Conservation (phyloP, 306 rosid genomes). For the Morella rubra region DNA sequence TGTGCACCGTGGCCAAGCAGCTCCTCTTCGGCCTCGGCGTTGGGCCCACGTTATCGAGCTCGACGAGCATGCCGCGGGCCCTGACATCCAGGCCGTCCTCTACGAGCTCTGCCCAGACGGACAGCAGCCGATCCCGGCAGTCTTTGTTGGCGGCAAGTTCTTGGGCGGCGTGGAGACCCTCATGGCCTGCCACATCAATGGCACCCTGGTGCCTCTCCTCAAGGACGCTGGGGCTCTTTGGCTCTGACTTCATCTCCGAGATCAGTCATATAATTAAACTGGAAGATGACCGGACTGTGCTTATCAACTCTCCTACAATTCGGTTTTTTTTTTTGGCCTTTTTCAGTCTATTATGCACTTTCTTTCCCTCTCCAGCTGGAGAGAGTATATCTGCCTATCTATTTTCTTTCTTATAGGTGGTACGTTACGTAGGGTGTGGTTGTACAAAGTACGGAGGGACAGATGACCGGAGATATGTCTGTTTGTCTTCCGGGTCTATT, state of each 20-base stretch:
- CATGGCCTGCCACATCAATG: constrained; percentile 78
- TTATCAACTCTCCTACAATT: no score
- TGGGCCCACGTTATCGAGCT: constrained; percentile 76
- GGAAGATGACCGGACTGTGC: background rate
- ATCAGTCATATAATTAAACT: no score
- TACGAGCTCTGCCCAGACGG: constrained; percentile 26
- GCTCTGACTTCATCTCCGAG: constrained; percentile 40
- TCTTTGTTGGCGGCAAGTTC: constrained; percentile 75
- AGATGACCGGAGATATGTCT: background rate
- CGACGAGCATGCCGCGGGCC: constrained; percentile 49
- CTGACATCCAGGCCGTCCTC: constrained; percentile 51
- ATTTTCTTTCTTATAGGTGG: background rate
- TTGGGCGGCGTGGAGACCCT: constrained; percentile 82
- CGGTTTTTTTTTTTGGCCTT: background rate
- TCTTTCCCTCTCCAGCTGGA: background rate
- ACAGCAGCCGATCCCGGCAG: constrained; percentile 55
- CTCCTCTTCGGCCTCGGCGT: constrained; percentile 84
- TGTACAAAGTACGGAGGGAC: background rate
- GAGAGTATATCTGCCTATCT: background rate
- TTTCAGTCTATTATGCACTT: background rate
- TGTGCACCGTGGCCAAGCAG: constrained; percentile 79
- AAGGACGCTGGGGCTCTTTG: constrained; percentile 84
- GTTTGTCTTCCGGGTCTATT: background rate
- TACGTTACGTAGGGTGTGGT: background rate
- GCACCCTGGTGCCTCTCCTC: constrained; percentile 71